These are phyloP conservation scores for Plectosphaerella sp. DNA, from an alignment of 2,329 filamentous ascomycete genomes.

Conservation along the genomic window DNA sequence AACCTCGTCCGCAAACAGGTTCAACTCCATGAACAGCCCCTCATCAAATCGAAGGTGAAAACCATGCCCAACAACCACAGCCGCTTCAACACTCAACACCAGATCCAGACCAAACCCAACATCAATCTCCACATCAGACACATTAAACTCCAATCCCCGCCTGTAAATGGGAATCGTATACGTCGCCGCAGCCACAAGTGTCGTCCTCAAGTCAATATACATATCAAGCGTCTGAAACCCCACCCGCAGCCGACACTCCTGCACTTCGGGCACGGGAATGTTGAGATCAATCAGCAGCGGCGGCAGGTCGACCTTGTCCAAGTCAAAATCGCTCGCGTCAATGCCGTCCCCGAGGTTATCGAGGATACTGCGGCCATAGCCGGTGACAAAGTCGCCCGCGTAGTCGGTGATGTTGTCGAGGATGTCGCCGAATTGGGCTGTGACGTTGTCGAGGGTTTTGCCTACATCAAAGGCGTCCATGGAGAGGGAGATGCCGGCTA, in stretches of 20 bases:
- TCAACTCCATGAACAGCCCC: conserved; percentile 39
- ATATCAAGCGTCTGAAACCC: conserved; percentile 47
- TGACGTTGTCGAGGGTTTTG: conserved; percentile 25
- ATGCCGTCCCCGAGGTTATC: conserved; percentile 20
- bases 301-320: conserved; percentile 16
- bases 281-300: conserved; percentile 37
- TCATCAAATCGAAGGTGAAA: conserved; percentile 53
- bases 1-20: conserved; percentile 44
- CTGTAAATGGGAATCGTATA: conserved; percentile 44
- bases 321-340: conserved; percentile 22
- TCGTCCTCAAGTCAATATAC: conserved; percentile 42
- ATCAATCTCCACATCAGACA: conserved; percentile 49
- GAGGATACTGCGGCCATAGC: conserved; percentile 23
- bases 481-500: background rate
- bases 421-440: conserved; percentile 22
- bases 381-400: conserved; percentile 14
- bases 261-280: conserved; percentile 37
- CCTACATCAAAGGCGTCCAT: conserved; percentile 33
- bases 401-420: conserved; percentile 28
- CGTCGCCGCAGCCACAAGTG: conserved; percentile 32
- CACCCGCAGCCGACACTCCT: conserved; percentile 36
- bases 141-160: conserved; percentile 36
- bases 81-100: conserved; percentile 40
- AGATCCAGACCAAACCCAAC: conserved; percentile 46
- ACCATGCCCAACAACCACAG: conserved; percentile 46